These are phyloP conservation scores for Phaeodactylum tricornutum DNA, from an alignment of 108 stramenopile species.

Conservation along the genomic window DNA sequence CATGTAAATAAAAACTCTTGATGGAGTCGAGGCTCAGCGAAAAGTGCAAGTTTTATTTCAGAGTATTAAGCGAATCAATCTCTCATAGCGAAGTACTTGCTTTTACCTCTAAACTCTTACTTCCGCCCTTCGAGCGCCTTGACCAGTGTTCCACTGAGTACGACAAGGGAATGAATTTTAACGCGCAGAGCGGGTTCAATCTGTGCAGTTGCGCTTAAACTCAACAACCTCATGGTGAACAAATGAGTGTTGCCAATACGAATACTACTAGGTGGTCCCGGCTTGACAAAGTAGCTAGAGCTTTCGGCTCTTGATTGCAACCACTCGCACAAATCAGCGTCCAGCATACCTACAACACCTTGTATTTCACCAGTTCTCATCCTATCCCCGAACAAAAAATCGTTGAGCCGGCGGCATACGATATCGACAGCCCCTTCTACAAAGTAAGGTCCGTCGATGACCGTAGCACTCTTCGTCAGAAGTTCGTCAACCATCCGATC, in stretches of 20 bases:
- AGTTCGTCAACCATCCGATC: slow-evolving; percentile 57
- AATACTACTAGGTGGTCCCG: slow-evolving; percentile 5
- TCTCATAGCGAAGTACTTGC: no score
- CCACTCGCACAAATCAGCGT: slow-evolving; percentile 69
- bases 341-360: slow-evolving; percentile 49
- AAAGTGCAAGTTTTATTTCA: no score
- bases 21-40: neutral
- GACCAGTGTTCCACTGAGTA: slow-evolving; percentile 49
- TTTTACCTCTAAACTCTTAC: no score
- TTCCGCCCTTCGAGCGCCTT: slow-evolving; percentile 41
- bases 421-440: slow-evolving; percentile 49
- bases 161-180: slow-evolving; percentile 50
- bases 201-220: slow-evolving; percentile 36
- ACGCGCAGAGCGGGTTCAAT: slow-evolving; percentile 23
- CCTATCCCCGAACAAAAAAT: slow-evolving; percentile 30
- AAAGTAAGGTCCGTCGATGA: slow-evolving; percentile 36
- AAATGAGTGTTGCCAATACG: slow-evolving; percentile 49
- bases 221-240: slow-evolving; percentile 45
- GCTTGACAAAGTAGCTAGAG: slow-evolving; percentile 15
- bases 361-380: slow-evolving; percentile 24
- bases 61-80: no score
- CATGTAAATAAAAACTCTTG: neutral
- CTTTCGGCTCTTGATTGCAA: slow-evolving; percentile 48
- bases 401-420: slow-evolving; percentile 47
- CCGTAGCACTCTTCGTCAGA: slow-evolving; percentile 26